Percentiles rank a stretch among this genome's conserved stretches.
Conservation (phyloP, 495 filamentous ascomycete species). For the Podospora fimiseda region DNA sequence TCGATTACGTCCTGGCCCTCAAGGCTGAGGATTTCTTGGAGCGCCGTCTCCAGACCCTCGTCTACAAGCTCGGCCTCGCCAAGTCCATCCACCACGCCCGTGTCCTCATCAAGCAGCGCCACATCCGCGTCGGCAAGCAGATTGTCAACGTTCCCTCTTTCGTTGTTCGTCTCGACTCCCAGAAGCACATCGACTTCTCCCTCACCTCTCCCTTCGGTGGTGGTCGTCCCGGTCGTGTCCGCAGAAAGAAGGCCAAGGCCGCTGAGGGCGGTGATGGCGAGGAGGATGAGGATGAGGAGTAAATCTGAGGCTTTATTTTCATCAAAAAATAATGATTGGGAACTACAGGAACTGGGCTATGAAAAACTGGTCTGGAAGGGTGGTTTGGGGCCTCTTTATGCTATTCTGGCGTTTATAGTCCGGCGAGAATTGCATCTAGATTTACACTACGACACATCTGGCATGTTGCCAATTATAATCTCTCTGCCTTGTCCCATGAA, state of each 20-base stretch:
- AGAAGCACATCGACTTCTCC: conserved; percentile 99
- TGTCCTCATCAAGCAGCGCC: conserved; percentile 97
- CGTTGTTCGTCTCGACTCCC: conserved; percentile 98
- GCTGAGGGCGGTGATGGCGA: conserved; percentile 83
- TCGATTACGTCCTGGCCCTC: conserved; percentile 99
- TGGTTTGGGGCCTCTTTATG: conserved; percentile 26
- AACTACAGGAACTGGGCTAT: conserved; percentile 31
- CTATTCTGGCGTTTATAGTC: conserved; percentile 29
- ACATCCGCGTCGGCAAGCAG: conserved; percentile 99
- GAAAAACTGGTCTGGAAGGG: conserved; percentile 32
- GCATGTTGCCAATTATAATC: conserved; percentile 14
- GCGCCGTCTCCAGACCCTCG: conserved; percentile 97
- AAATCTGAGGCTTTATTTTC: conserved; percentile 28
- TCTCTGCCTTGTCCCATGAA: not conserved
- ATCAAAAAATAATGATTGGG: conserved; percentile 23
- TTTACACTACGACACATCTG: conserved; percentile 14
- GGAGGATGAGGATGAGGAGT: conserved; percentile 87
- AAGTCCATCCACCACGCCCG: conserved; percentile 99
- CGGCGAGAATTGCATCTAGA: conserved; percentile 26
- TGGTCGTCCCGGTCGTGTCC: conserved; percentile 90
- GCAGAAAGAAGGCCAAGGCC: conserved; percentile 98
- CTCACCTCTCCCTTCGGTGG: conserved; percentile 96
- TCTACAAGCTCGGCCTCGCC: conserved; percentile 99
- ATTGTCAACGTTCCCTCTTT: conserved; percentile 99
- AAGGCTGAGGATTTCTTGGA: conserved; percentile 99